Evolutionary conservation across 805 yeast genomes (phyloP).

Genomic region (Wickerhamiella alocasiicola): DNA sequence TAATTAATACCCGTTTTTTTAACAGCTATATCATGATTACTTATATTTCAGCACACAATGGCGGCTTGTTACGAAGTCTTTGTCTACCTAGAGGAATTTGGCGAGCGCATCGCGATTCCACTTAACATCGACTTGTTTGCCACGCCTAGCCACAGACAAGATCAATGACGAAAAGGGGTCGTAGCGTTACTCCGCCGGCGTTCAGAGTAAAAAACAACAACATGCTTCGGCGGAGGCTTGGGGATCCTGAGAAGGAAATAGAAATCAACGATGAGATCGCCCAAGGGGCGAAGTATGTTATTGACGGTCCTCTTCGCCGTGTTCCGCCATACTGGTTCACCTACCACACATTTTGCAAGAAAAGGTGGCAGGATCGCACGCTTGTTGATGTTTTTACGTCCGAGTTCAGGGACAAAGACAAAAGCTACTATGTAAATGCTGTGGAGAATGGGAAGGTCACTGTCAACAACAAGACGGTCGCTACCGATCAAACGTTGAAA

Average conservation of each 20-base stretch:
- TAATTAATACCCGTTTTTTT: too few species aligned
- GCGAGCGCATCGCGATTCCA: too few species aligned
- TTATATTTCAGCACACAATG: too few species aligned
- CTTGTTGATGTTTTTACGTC: conserved; percentile 65
- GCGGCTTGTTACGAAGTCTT: too few species aligned
- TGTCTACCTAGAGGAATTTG: too few species aligned
- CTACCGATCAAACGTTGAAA: conserved; percentile 47
- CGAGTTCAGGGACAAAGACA: conserved; percentile 75
- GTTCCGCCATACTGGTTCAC: conserved; percentile 82
- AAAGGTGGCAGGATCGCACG: conserved; percentile 80
- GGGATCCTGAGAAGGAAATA: conserved; percentile 20
- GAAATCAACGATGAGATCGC: conserved; percentile 20
- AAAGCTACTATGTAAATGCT: conserved; percentile 49
- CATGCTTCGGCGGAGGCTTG: conserved; percentile 18
- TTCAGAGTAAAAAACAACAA: conserved; percentile 19
- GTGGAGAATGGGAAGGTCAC: conserved; percentile 68
- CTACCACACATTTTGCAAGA: conserved; percentile 80
- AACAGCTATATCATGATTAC: too few species aligned
- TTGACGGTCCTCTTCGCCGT: conserved; percentile 41
- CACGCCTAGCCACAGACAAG: too few species aligned
- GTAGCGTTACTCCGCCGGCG: conserved; percentile 13
- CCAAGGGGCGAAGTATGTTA: conserved; percentile 25
- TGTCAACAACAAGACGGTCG: conserved; percentile 55
- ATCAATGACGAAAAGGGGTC: conserved; percentile 6
- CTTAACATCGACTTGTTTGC: too few species aligned